These are phyloP conservation scores for Ilyonectria robusta DNA, from an alignment of 2,329 filamentous ascomycete genomes.

Conservation along the genomic window DNA sequence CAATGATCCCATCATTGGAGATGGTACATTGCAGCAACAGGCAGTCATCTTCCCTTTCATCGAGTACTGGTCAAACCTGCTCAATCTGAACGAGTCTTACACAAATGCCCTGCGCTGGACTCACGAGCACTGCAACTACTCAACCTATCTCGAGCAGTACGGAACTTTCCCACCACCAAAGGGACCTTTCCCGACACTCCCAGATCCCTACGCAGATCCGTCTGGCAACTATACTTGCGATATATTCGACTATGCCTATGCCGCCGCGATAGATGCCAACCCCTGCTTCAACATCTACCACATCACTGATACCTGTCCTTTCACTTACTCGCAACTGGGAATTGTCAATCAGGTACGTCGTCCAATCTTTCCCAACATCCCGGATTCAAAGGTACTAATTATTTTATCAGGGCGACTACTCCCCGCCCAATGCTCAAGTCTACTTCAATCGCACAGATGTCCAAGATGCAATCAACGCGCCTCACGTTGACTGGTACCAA, in stretches of 20 bases:
- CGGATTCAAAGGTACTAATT: rapidly evolving
- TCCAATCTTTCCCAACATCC: rapidly evolving
- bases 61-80: slow-evolving; percentile 71
- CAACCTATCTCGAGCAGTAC: slow-evolving; percentile 71
- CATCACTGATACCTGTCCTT: slow-evolving; percentile 79
- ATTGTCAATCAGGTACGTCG: slow-evolving; percentile 69
- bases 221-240: slow-evolving; percentile 64
- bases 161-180: slow-evolving; percentile 77
- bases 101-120: slow-evolving; percentile 65
- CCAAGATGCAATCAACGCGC: slow-evolving; percentile 77
- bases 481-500: slow-evolving; percentile 52
- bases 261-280: slow-evolving; percentile 71
- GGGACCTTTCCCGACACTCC: slow-evolving; percentile 67
- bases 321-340: slow-evolving; percentile 77
- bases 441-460: slow-evolving; percentile 82
- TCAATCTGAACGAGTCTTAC: slow-evolving; percentile 75
- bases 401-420: slow-evolving; percentile 65
- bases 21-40: slow-evolving; percentile 59
- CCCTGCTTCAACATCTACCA: slow-evolving; percentile 87
- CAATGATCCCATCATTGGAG: slow-evolving; percentile 77
- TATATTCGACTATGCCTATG: slow-evolving; percentile 69
- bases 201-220: slow-evolving; percentile 46
- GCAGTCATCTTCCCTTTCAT: slow-evolving; percentile 71
- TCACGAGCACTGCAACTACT: slow-evolving; percentile 73
- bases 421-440: slow-evolving; percentile 72